Base-by-base conservation (phyloP, 495 filamentous ascomycete genomes). In the Haplographium delicatum region DNA sequence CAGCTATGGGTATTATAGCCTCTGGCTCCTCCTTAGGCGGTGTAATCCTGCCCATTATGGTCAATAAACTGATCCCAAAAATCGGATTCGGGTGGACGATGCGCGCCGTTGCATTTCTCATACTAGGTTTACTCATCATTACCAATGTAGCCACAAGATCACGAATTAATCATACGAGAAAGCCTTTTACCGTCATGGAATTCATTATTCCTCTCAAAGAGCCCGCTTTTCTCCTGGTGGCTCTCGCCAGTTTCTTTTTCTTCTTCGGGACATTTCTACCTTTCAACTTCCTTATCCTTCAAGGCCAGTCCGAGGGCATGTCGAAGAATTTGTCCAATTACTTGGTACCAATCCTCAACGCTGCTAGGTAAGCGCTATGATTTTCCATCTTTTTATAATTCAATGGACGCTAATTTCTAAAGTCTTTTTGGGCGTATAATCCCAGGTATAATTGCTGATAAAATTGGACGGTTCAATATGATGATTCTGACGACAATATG, bases 81-180 rank as follows among this genome's bases (percentile, higher is more conserved):
- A 71, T 85, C 31, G 85, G 83, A 2, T 90, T 85, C 47, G 65
- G 67, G 1, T 91, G 86, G 86, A 72, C 85, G 2, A 80, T 89
- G 67, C 79, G 86, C 7, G 73, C 72, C 28, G 65, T 72, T 28
- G 84, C 80, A 5, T 88, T 90, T 53, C 50, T 90, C 30, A 79
- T 89, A 47, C 72, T 88, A 0, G 65, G 56, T 16, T 63, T 88
- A 10, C 73, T 87, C 40, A 56, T 69, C 44, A 67, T 86, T 50
- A 70, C 75, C 24, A 84, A 79, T 58, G 34, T 83, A 7, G 81
- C 83, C 0, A 65, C 89, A 26, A 75, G 69, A 42, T 80, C 80
- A 6, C 73, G 84, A 11, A 63, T 88, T 6, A 73, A 73, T 9
- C 82, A 80, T 4, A 64, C 59, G 8, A 72, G 68, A 23, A 75